phyloP scores from a whole-genome alignment of 192 early-diverging fungal genomes.

The Coemansia sp. region DNA sequence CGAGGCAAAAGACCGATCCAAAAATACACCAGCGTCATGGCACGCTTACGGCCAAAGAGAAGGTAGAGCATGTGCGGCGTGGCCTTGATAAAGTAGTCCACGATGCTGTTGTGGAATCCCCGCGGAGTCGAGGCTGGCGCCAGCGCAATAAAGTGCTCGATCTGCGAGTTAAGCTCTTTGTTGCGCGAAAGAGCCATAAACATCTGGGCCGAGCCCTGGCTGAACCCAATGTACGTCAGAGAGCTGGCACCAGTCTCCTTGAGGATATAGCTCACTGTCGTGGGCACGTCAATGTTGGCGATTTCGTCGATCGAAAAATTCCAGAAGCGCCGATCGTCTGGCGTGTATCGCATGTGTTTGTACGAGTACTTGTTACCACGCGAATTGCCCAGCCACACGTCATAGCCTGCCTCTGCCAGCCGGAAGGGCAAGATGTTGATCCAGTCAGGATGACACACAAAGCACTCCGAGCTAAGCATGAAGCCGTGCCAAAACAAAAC shows the following conservation, averaged over 20 bases:
- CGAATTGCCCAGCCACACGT: conserved; percentile 95
- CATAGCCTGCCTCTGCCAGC: conserved; percentile 85
- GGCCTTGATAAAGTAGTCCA: conserved; percentile 79
- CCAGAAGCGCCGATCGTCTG: conserved; percentile 78
- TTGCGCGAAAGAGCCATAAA: conserved; percentile 85
- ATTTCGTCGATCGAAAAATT: conserved; percentile 93
- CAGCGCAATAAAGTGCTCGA: conserved; percentile 86
- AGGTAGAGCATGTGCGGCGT: conserved; percentile 85
- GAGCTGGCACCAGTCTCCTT: conserved; percentile 72
- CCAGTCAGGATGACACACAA: conserved; percentile 82
- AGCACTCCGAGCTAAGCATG: conserved; percentile 90
- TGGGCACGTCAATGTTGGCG: conserved; percentile 81
- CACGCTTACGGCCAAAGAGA: conserved; percentile 81
- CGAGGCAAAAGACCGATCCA: conserved; percentile 81
- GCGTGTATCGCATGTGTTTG: conserved; percentile 69
- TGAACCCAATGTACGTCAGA: conserved; percentile 94
- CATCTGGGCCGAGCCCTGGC: conserved; percentile 88
- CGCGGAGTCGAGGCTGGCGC: conserved; percentile 87
- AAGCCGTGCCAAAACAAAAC: conserved; percentile 95
- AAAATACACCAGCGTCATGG: conserved; percentile 74
- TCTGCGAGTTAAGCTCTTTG: conserved; percentile 72
- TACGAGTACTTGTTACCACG: conserved; percentile 94
- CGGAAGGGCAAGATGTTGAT: conserved; percentile 75
- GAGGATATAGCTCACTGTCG: conserved; percentile 86
- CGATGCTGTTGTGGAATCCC: conserved; percentile 74